Conservation (phyloP, 2,329 filamentous ascomycete species). For the Colletotrichum sp. region DNA sequence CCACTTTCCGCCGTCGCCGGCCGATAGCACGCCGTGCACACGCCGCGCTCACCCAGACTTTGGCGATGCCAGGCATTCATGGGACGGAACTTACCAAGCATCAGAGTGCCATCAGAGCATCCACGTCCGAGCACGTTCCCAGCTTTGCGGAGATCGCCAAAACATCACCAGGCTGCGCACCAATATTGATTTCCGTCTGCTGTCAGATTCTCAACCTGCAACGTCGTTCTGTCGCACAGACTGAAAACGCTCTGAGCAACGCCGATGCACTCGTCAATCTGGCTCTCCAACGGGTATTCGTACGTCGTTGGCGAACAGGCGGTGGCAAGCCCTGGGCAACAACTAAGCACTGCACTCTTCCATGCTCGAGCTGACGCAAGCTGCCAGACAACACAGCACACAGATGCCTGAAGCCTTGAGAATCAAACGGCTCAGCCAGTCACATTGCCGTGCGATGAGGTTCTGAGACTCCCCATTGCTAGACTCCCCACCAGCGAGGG, state of each 20-base stretch:
- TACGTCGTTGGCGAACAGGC: neutral
- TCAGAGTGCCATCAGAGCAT: neutral
- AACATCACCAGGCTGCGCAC: neutral
- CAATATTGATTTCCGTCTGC: neutral
- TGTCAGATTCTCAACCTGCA: neutral
- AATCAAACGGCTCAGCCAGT: neutral
- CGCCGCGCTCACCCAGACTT: neutral
- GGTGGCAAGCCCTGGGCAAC: neutral
- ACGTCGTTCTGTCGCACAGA: conserved; percentile 1
- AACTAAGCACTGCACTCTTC: neutral
- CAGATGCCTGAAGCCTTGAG: neutral
- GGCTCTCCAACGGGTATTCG: neutral
- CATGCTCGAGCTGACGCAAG: neutral
- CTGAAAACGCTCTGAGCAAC: neutral
- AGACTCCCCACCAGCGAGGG: neutral
- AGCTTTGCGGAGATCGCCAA: neutral
- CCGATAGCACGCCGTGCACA: neutral
- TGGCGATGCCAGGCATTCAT: neutral
- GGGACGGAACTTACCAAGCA: neutral
- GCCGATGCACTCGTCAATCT: neutral
- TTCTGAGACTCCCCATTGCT: neutral
- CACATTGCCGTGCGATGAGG: neutral
- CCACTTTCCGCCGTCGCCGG: conserved; percentile 1
- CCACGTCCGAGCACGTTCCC: neutral
- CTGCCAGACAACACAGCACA: neutral